phyloP scores from a whole-genome alignment of 2,329 filamentous ascomycete genomes.

The Botrytis aclada region DNA sequence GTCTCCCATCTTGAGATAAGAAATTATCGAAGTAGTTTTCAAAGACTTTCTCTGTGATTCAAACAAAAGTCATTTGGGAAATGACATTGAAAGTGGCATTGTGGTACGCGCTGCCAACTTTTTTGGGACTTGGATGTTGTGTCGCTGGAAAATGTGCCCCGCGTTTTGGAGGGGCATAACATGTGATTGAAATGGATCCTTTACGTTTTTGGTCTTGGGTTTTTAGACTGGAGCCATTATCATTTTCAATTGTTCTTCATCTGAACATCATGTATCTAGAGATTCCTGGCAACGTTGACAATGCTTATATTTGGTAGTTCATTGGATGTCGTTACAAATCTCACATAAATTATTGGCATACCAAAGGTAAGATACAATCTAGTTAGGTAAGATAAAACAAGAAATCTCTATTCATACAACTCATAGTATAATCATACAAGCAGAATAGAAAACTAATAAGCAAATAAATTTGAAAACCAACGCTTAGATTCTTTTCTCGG shows the following conservation, averaged over 20 bases:
- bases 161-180: constrained; percentile 6
- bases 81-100: background rate
- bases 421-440: background rate
- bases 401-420: constrained; percentile 2
- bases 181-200: background rate
- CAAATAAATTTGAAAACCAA: background rate
- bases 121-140: background rate
- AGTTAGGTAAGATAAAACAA: background rate
- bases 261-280: background rate
- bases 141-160: background rate
- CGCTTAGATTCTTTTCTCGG: background rate
- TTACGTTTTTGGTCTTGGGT: background rate
- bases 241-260: background rate
- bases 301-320: background rate
- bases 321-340: background rate
- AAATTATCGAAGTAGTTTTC: background rate
- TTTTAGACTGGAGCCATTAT: background rate
- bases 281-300: background rate
- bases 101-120: constrained; percentile 7
- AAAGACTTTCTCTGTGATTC: background rate
- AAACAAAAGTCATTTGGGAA: background rate
- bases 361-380: background rate
- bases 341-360: background rate
- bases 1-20: background rate
- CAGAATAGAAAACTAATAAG: background rate